Percentiles rank a stretch among this genome's conserved stretches.
Conservation (phyloP, 2,329 filamentous ascomycete species). For the Penicillium sp. region DNA sequence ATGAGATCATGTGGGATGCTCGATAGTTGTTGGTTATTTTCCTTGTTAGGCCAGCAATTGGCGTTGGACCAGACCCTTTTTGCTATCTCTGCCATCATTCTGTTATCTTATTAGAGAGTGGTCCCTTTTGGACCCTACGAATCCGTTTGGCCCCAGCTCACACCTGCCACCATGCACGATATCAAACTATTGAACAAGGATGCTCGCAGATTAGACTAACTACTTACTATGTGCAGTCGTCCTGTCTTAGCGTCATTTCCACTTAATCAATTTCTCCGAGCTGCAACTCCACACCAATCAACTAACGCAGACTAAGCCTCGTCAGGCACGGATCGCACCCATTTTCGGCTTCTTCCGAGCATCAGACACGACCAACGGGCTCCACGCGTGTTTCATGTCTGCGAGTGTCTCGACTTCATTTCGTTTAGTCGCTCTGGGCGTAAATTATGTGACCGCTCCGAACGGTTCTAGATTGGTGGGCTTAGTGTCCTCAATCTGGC, state of each 20-base stretch:
- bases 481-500: background rate
- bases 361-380: conserved; percentile 3
- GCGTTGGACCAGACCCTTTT: background rate
- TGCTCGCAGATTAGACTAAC: background rate
- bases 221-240: background rate
- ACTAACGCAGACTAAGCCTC: conserved; percentile 12
- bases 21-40: conserved; percentile 25
- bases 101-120: background rate
- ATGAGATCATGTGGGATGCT: conserved; percentile 53
- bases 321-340: conserved; percentile 5
- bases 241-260: conserved; percentile 16
- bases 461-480: conserved; percentile 3
- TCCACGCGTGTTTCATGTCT: conserved; percentile 28
- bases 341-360: conserved; percentile 17
- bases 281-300: conserved; percentile 1
- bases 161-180: background rate
- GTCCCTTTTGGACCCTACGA: background rate
- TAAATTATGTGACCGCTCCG: background rate
- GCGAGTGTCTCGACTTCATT: conserved; percentile 23
- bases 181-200: background rate
- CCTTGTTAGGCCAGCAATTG: background rate
- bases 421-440: conserved; percentile 10
- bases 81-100: background rate
- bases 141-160: background rate
- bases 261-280: conserved; percentile 9